A percentile compares a stretch with the other conserved stretches of the same genome.
phyloP scores from a whole-genome alignment of 2,329 filamentous ascomycete species.

The Coniochaeta sp. region DNA sequence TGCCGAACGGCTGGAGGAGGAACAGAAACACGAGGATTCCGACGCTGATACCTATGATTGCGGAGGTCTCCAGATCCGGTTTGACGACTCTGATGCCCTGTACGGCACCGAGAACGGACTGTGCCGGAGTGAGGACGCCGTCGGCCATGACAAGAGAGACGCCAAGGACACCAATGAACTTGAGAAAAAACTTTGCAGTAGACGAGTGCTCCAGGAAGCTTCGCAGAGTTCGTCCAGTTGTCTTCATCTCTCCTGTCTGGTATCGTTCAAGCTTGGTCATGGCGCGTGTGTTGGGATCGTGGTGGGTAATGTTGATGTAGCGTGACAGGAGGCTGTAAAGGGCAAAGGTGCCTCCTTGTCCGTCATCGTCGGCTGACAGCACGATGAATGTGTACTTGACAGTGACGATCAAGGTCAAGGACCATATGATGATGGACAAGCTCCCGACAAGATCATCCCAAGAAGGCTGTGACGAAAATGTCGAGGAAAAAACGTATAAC shows the following conservation, averaged over 20 bases:
- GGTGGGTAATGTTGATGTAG: constrained; percentile 51
- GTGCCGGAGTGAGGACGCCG: constrained; percentile 60
- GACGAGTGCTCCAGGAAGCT: constrained; percentile 48
- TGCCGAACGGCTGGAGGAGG: constrained; percentile 56
- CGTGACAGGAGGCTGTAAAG: constrained; percentile 59
- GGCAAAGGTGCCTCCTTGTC: constrained; percentile 63
- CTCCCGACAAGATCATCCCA: constrained; percentile 55
- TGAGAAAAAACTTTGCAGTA: constrained; percentile 45
- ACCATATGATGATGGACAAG: constrained; percentile 63
- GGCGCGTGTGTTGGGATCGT: constrained; percentile 47
- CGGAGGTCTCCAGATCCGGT: constrained; percentile 44
- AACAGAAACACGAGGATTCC: constrained; percentile 59
- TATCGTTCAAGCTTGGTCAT: constrained; percentile 53
- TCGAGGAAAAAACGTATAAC: constrained; percentile 64
- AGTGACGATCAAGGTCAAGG: constrained; percentile 60
- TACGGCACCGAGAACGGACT: constrained; percentile 62
- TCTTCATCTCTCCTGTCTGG: constrained; percentile 45
- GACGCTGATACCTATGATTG: constrained; percentile 57
- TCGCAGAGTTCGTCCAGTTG: constrained; percentile 43
- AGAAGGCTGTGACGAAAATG: constrained; percentile 47
- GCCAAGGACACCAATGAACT: constrained; percentile 55
- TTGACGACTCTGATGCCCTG: constrained; percentile 55
- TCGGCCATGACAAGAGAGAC: constrained; percentile 62
- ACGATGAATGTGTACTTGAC: constrained; percentile 63
- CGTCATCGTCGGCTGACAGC: constrained; percentile 59